Conservation (phyloP, 2,329 filamentous ascomycete species). For the Alternaria alternata region DNA sequence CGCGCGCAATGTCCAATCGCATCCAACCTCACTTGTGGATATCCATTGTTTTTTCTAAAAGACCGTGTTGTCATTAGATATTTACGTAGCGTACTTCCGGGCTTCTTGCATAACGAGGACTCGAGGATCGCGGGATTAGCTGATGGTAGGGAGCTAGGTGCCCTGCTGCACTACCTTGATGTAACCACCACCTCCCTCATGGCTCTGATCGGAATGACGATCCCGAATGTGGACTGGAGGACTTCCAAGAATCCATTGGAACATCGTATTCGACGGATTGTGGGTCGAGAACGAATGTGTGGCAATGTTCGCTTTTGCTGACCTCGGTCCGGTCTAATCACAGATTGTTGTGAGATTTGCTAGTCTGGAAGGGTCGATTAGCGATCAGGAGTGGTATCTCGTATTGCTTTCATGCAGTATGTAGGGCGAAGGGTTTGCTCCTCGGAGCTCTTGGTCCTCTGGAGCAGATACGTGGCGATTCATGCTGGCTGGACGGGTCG, state of each 20-base stretch:
- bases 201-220: slow-evolving; percentile 21
- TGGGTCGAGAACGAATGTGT: slow-evolving; percentile 18
- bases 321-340: background rate
- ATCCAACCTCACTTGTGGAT: background rate
- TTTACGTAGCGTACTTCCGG: background rate
- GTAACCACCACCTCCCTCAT: slow-evolving; percentile 32
- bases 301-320: background rate
- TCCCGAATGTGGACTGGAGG: background rate
- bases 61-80: background rate
- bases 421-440: background rate
- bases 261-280: slow-evolving; percentile 18
- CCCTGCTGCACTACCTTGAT: slow-evolving; percentile 27
- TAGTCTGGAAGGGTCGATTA: slow-evolving; percentile 23
- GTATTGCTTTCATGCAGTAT: background rate
- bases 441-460: background rate
- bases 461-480: background rate
- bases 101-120: slow-evolving; percentile 4
- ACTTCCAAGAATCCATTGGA: slow-evolving; percentile 9
- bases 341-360: background rate
- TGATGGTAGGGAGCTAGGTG: slow-evolving; percentile 23
- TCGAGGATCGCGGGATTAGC: slow-evolving; percentile 10
- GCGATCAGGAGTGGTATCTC: slow-evolving; percentile 10
- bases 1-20: background rate
- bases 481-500: background rate
- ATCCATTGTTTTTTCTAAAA: background rate